Conservation (phyloP, 257 asterid species). For the Gentiana dahurica region DNA sequence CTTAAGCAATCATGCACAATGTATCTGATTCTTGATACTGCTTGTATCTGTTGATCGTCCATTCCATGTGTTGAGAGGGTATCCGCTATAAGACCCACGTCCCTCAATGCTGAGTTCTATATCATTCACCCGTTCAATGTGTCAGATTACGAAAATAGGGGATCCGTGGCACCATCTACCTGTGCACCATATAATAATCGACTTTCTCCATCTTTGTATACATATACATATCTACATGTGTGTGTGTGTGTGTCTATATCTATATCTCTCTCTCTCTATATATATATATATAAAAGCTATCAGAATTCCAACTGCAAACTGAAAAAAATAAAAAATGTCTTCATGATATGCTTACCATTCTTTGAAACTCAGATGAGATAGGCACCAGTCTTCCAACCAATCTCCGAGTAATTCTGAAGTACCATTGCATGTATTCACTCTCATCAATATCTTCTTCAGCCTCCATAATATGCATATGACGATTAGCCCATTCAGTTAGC, state of each 20-base stretch:
- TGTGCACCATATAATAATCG: too few relatives aligned
- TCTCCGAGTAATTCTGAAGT: slow-evolving; percentile 53
- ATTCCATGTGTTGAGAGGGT: slow-evolving; percentile 72
- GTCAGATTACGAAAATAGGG: neutral
- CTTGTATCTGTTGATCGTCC: slow-evolving; percentile 75
- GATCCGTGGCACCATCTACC: neutral
- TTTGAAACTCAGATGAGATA: slow-evolving; percentile 81
- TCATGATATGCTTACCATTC: slow-evolving; percentile 49
- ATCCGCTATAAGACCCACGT: slow-evolving; percentile 66
- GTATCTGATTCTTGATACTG: slow-evolving; percentile 54
- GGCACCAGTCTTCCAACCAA: slow-evolving; percentile 83
- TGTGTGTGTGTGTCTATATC: too few relatives aligned
- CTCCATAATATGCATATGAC: slow-evolving; percentile 65
- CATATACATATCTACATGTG: too few relatives aligned
- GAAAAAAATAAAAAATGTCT: too few relatives aligned
- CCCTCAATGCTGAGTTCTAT: slow-evolving; percentile 74
- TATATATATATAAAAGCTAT: too few relatives aligned
- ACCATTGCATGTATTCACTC: slow-evolving; percentile 86
- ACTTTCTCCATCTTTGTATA: too few relatives aligned
- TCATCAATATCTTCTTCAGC: slow-evolving; percentile 82
- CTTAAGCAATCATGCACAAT: slow-evolving; percentile 67
- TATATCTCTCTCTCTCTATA: too few relatives aligned
- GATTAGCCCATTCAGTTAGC: slow-evolving; percentile 75
- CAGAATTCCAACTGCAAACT: too few relatives aligned
- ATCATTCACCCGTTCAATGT: slow-evolving; percentile 9